Base-by-base conservation (phyloP, 148 eudicot species). In the Cornus kousa region DNA sequence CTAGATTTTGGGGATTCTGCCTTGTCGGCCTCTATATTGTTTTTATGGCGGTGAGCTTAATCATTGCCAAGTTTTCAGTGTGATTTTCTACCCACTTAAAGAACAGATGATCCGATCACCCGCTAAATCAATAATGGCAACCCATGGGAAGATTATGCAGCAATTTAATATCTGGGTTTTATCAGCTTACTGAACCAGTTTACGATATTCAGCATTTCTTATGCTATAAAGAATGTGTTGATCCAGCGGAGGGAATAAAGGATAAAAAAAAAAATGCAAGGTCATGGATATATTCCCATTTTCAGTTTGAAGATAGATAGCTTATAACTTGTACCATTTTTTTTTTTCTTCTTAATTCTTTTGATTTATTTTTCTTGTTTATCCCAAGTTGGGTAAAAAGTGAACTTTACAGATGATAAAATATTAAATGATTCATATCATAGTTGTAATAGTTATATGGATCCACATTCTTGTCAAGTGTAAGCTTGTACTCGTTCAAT, bases 1-100 rank as follows among this genome's bases (percentile, higher is more conserved):
- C 99, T 33, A 87, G 94, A 81, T 90, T 92, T 80, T 96, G 99
- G 99, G 99, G 99, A 20, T 93, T 89, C 84, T 93, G 98, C 77
- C 99, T 96, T 60, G 98, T 96, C 57, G 97, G 94, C 23, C 88
- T 96, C 68, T 96, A 96, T 72, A 78, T 85, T 57, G 23, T 85
- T 72, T 96, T 96, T 84, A 91, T 90, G 32, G 83, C 70, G 14
- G 79, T 90, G 74, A 96, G 98, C 80, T 77, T 93, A 75, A 60
- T 93, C 62, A 87, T 95, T 50, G 94, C 97, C 67, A 88, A 71
- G 82, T 87, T 91, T 78, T 85, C 91, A 9, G 73, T 76, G 64
- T 91, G 85, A 88, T 77, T 72, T 66, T n/a, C 48, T 48, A 6
- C 50, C 31, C 22, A 28, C 73, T 24, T 33, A 7, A 14, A 17